Conservation (phyloP, 2,329 filamentous ascomycete genomes). For the Ophiocordyceps sinensis region DNA sequence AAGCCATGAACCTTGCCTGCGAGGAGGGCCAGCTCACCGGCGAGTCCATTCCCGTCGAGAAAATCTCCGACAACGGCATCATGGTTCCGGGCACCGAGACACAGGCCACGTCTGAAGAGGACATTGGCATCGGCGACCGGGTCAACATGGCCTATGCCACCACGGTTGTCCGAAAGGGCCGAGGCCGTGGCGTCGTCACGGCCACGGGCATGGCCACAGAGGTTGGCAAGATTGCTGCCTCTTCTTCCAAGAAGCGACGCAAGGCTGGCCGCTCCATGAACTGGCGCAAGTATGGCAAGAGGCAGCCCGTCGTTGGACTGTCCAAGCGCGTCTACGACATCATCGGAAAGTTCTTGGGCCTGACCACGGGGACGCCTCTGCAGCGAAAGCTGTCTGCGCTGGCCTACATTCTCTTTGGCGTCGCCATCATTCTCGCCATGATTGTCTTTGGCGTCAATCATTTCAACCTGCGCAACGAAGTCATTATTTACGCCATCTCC, state of each 20-base stretch:
- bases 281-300: slow-evolving; percentile 37
- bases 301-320: slow-evolving; percentile 31
- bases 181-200: slow-evolving; percentile 58
- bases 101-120: slow-evolving; percentile 25
- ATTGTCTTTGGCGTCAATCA: slow-evolving; percentile 44
- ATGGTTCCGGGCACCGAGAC: slow-evolving; percentile 29
- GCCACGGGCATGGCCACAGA: slow-evolving; percentile 59
- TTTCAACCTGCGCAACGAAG: slow-evolving; percentile 34
- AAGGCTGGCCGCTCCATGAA: slow-evolving; percentile 41
- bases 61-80: slow-evolving; percentile 40
- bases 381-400: slow-evolving; percentile 67
- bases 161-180: slow-evolving; percentile 57
- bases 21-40: slow-evolving; percentile 68
- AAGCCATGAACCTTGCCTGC: slow-evolving; percentile 65
- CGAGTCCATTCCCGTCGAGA: slow-evolving; percentile 59
- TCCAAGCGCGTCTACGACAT: slow-evolving; percentile 32
- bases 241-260: slow-evolving; percentile 36
- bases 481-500: slow-evolving; percentile 43
- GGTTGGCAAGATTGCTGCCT: slow-evolving; percentile 52
- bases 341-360: slow-evolving; percentile 43
- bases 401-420: slow-evolving; percentile 61
- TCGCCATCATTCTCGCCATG: slow-evolving; percentile 44
- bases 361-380: slow-evolving; percentile 58
- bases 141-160: slow-evolving; percentile 65
- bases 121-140: slow-evolving; percentile 55